Evolutionary conservation across 805 yeast genomes (phyloP).

Genomic region (Wickerhamiella occidentalis): DNA sequence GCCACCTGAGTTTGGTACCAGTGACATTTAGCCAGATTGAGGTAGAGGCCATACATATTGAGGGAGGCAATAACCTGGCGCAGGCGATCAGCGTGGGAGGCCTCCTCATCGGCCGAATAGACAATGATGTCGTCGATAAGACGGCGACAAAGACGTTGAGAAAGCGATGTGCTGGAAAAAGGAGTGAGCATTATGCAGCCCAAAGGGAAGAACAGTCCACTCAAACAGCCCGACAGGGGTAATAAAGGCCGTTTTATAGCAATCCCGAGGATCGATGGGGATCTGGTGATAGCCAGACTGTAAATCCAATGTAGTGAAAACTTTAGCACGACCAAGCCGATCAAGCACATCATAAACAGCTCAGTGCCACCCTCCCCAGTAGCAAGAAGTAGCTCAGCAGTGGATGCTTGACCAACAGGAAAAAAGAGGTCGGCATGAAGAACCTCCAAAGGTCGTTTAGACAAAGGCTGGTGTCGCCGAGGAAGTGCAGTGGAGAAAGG

Average conservation of each 20-base stretch:
- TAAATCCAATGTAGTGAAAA: neutral
- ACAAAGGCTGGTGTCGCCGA: too few relatives aligned
- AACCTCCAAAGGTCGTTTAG: too few relatives aligned
- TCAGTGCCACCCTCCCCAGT: too few relatives aligned
- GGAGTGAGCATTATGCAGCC: constrained; percentile 3
- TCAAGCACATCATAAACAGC: too few relatives aligned
- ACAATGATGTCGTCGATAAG: constrained; percentile 1
- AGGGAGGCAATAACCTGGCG: neutral
- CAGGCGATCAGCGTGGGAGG: too few relatives aligned
- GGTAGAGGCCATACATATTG: neutral
- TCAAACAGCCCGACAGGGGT: neutral
- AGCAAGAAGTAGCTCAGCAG: too few relatives aligned
- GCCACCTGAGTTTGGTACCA: neutral
- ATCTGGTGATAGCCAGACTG: neutral
- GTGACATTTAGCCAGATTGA: neutral
- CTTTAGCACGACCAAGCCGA: too few relatives aligned
- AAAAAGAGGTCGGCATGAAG: too few relatives aligned
- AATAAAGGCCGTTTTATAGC: neutral
- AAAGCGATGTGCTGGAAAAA: neutral
- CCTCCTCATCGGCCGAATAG: neutral
- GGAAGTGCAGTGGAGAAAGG: too few relatives aligned
- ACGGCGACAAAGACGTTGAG: neutral
- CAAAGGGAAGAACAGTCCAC: neutral
- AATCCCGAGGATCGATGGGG: neutral
- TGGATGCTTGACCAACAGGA: too few relatives aligned